Evolutionary conservation across 2,329 filamentous ascomycete genomes (phyloP), one percentile per base, ranked within the genome.

Genomic region (Reticulascus tulasneorum): DNA sequence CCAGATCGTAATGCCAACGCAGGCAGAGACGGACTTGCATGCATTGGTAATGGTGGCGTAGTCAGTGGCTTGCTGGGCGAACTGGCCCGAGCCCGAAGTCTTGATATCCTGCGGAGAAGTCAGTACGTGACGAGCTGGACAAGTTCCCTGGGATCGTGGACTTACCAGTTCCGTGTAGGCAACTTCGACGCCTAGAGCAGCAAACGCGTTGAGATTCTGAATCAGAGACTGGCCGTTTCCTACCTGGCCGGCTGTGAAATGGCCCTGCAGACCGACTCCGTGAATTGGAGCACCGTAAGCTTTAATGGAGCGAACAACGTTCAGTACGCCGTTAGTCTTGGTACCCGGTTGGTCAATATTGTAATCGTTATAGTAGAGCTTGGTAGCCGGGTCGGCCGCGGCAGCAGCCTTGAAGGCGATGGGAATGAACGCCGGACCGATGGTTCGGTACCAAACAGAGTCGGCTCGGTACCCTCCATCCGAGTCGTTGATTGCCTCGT

Each of bases 191-290:
- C 57, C 62, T 2, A 65, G 49, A 2, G 50, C 48, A 6, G 52
- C 54, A 53, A 65, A 72, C 4, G 53, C 43, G 9, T 52, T 48
- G 25, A 60, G 53, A 6, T 56, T 51, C 11, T 52, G 42, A 11
- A 54, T 48, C 27, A 62, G 54, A 6, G 57, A 51, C 4, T 11
- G 55, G 43, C 67, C 63, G 23, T 52, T 56, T 0, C 69, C 67
- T 0, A 67, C 59, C 3, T 47, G 39, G 35, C 65, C 65, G 1
- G 63, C 62, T 23, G 65, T 63, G 41, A 73, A 67, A 54, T 76
- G 72, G 1, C 57, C 59, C 47, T 77, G 70, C 30, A 75, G 44
- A 4, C 73, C 73, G 2, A 77, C 62, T 26, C 73, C 72, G 42
- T 76, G 67, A 42, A 77, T 71, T 27, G 64, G 67, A 43, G 63